Evolutionary conservation across 2,329 filamentous ascomycete species (phyloP), one percentile per base, ranked within the genome.

Genomic region (Dactylellina sp.): DNA sequence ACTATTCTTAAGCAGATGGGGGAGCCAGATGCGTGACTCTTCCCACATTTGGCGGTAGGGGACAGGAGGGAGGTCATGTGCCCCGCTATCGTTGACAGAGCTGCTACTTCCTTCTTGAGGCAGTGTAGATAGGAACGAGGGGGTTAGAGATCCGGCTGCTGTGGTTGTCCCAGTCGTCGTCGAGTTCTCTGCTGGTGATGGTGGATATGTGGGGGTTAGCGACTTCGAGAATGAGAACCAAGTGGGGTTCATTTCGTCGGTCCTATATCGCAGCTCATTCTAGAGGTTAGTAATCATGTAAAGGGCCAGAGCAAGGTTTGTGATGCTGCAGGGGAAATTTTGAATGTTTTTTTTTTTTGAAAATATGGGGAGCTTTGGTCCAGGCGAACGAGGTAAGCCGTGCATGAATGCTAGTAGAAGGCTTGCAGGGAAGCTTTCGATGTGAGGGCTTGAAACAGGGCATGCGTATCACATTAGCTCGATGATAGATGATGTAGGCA

Each of bases 21-120:
- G 74, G n/a, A 78, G 56, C 77, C 77, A 78, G 50, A 75, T 53
- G 11, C 44, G 47, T 49, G 75, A 71, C 50, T 78, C 77, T 52
- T 77, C 76, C 77, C 77, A 78, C 77, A 78, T 78, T 24, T 75
- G 59, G 18, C 72, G 25, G 47, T 76, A 76, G 1, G 77, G 77
- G 35, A 77, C 75, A 24, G 60, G 47, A 18, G 65, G 62, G 42
- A 71, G 44, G 53, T 60, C 65, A 46, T 60, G 49, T 57, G 75
- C 59, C 11, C 66, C 70, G 46, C 35, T 20, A 24, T 25, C 22
- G 20, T 35, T 12, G 32, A 4, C 28, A 9, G 28, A 9, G n/a
- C 65, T 65, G 44, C 37, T 40, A 24, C 35, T 35, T 9, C 22
- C 11, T 11, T 12, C 39, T 39, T 18, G 20, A 55, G 42, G 40